Evolutionary conservation across 768 basidiomycete genomes (phyloP), one percentile per base, ranked within the genome.

Genomic region (Pulveroboletus sp.): DNA sequence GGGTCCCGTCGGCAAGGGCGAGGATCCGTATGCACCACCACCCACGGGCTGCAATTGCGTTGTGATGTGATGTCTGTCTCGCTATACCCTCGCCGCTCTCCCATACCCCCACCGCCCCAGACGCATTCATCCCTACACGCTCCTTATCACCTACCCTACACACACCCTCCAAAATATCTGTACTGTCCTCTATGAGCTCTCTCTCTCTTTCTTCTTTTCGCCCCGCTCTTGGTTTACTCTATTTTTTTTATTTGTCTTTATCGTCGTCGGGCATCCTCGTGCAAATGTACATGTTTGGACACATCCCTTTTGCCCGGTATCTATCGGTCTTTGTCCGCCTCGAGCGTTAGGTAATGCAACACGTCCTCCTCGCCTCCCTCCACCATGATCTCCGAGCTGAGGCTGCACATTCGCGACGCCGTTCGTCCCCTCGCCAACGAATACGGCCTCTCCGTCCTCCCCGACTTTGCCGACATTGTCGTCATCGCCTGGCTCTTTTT

Each of bases 21-120:
- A 94, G 68, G 94, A 97, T 66, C 94, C 94, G 34, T 97, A 93
- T 68, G 88, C 90, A 47, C 87, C 90, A 43, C 88, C 84, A 62
- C 78, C 82, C 42, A 74, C 80, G 60, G 82, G 85, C 25, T 88
- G 87, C 74, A 80, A 74, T 61, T 88, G 86, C 65, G 65, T 77
- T 43, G 71, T 88, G 63, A 87, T 87, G 86, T 87, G 74, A 80
- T 66, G 55, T n/a, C n/a, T n/a, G n/a, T n/a, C n/a, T n/a, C n/a
- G n/a, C n/a, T n/a, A n/a, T n/a, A n/a, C n/a, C n/a, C n/a, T n/a
- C 53, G 37, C 52, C n/a, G 43, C 40, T 40, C 51, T 54, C 35
- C 45, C 60, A 66, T 71, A 69, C 67, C 70, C 67, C 57, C 51
- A 43, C 56, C 50, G 40, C 55, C 41, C 51, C 51, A 40, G 51